A percentile compares a stretch with the other conserved stretches of the same genome.
Evolutionary conservation across 371 early-diverging fungal species (phyloP).

Genomic region (Capniomyces stellatus): DNA sequence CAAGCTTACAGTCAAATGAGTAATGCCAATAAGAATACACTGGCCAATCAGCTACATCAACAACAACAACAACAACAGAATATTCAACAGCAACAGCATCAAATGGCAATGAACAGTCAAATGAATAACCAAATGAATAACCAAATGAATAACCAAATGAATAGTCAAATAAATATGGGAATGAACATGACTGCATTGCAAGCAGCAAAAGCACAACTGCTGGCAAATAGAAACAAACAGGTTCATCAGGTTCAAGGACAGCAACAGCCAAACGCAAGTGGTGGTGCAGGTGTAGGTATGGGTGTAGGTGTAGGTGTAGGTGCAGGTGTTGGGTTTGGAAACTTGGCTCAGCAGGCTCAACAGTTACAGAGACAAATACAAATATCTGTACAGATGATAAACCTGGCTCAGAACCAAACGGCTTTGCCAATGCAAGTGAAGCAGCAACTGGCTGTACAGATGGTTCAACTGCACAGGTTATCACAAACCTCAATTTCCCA

Average conservation of each 20-base stretch:
- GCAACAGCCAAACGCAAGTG: background rate
- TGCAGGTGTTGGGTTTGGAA: too few species aligned
- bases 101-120: too few species aligned
- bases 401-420: background rate
- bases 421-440: background rate
- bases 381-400: background rate
- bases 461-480: background rate
- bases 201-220: conserved; percentile 3
- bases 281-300: too few species aligned
- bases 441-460: conserved; percentile 1
- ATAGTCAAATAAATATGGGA: conserved; percentile 8
- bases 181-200: conserved; percentile 4
- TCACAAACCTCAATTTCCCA: background rate
- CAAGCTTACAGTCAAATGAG: too few species aligned
- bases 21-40: too few species aligned
- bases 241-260: background rate
- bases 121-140: too few species aligned
- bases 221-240: background rate
- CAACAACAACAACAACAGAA: too few species aligned
- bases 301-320: too few species aligned
- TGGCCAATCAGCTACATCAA: too few species aligned
- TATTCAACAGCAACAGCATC: too few species aligned
- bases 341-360: background rate
- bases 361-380: background rate
- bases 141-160: too few species aligned